Evolutionary conservation across 441 rosid species (phyloP).

Genomic region (Corymbia citriodora): DNA sequence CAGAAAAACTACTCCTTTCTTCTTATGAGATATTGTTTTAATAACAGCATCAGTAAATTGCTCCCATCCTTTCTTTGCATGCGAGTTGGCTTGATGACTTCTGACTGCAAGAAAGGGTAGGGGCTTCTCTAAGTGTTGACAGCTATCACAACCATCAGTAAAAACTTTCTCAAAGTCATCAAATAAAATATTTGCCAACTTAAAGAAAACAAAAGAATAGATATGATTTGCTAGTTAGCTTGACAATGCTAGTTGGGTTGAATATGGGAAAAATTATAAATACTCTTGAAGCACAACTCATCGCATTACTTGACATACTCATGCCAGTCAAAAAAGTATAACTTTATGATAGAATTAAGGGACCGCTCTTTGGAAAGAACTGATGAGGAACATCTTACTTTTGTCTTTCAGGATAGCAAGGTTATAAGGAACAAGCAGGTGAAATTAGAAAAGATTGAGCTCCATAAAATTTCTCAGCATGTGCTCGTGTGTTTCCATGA

Average conservation of each 20-base stretch:
- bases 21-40: constrained; percentile 62
- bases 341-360: background rate
- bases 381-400: background rate
- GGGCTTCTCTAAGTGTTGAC: background rate
- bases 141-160: background rate
- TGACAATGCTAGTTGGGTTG: background rate
- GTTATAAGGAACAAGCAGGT: background rate
- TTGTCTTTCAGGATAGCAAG: background rate
- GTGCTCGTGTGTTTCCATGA: background rate
- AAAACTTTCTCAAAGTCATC: background rate
- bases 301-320: background rate
- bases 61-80: constrained; percentile 98
- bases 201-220: background rate
- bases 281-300: background rate
- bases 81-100: constrained; percentile 86
- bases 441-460: background rate
- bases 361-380: background rate
- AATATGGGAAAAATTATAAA: background rate
- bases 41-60: constrained; percentile 91
- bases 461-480: background rate
- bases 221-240: background rate
- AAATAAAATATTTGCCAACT: background rate
- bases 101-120: constrained; percentile 41
- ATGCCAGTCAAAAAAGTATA: background rate
- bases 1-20: constrained; percentile 88